Base-by-base conservation (phyloP, 768 basidiomycete species). In the Rossbeevera mucosa region DNA sequence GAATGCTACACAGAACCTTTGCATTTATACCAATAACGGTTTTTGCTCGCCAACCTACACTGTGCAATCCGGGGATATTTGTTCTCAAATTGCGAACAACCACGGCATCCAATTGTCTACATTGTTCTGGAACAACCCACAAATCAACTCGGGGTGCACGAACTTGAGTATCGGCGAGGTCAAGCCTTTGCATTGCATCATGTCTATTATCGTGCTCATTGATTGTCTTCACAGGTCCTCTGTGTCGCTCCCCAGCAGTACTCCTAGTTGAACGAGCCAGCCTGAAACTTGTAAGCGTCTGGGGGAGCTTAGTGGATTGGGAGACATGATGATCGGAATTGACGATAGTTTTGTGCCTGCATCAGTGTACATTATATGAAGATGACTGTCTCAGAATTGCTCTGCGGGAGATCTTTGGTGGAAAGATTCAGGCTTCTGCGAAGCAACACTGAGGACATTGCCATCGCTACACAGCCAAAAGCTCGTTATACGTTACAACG, bases 101-200 rank as follows among this genome's bases (percentile, higher is more conserved):
- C 73, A 75, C 53, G 71, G 69, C 25, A 77, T 84, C 52, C 60
- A 74, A 43, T 53, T 8, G 56, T 71, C 57, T 36, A 77, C 76
- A n/a, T 70, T 89, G 21, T 63, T 73, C 54, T 60, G 72, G 25
- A 86, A 88, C 72, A 88, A 88, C 71, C 85, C 81, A 25, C 2
- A 83, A 86, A 64, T 88, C 49, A 69, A 82, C 65, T 48, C 56
- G 13, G 59, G 26, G 5, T 84, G 82, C 69, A 65, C 64, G 29
- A 83, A 83, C 69, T 74, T 86, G 48, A 7, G 1, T 80, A 80
- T 67, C 64, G 76, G 72, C 45, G 82, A 86, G 76, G 85, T 86
- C 55, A 61, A 70, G 18, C 22, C 3, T 36, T 24, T 55, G 1
- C 47, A 47, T 7, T 14, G 44, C 0, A 18, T 30, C 8, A 9